These are phyloP conservation scores for Schrenkiella parvula DNA, from an alignment of 345 rosid genomes.

Conservation along the genomic window DNA sequence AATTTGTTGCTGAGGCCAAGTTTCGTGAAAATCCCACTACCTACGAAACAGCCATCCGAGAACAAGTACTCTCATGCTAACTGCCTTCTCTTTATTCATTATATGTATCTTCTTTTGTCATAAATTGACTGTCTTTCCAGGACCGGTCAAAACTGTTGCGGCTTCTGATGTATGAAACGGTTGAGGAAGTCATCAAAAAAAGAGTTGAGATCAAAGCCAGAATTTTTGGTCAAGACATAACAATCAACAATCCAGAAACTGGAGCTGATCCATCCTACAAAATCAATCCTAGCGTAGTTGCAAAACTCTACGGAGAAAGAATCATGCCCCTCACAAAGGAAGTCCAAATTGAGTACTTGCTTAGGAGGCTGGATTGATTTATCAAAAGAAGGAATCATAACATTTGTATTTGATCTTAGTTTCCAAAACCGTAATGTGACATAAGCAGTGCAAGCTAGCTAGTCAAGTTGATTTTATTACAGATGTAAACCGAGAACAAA, in stretches of 20 bases:
- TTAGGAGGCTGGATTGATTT: slow-evolving; percentile 53
- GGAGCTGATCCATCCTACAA: slow-evolving; percentile 45
- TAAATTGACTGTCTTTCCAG: slow-evolving; percentile 33
- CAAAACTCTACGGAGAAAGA: slow-evolving; percentile 50
- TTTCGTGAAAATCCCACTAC: slow-evolving; percentile 45
- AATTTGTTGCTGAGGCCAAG: slow-evolving; percentile 68
- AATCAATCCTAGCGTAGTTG: slow-evolving; percentile 54
- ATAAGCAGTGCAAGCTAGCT: neutral
- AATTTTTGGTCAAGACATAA: slow-evolving; percentile 45
- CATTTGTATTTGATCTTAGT: slow-evolving; percentile 5
- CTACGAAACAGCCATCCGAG: slow-evolving; percentile 48
- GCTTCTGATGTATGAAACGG: slow-evolving; percentile 44
- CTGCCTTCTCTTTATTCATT: neutral
- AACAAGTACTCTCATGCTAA: slow-evolving; percentile 38
- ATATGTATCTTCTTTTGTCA: neutral
- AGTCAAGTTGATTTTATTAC: slow-evolving; percentile 28
- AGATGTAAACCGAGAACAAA: slow-evolving; percentile 9
- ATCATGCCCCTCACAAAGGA: slow-evolving; percentile 72
- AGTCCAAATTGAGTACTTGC: slow-evolving; percentile 61
- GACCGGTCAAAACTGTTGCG: slow-evolving; percentile 45
- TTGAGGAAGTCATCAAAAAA: slow-evolving; percentile 50
- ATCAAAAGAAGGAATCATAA: neutral
- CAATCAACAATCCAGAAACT: neutral
- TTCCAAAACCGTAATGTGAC: slow-evolving; percentile 9
- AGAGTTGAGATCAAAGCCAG: slow-evolving; percentile 59